A percentile compares a stretch with the other conserved stretches of the same genome.
These are phyloP conservation scores for Eimeria maxima DNA, from an alignment of 169 alveolate species.

Conservation along the genomic window DNA sequence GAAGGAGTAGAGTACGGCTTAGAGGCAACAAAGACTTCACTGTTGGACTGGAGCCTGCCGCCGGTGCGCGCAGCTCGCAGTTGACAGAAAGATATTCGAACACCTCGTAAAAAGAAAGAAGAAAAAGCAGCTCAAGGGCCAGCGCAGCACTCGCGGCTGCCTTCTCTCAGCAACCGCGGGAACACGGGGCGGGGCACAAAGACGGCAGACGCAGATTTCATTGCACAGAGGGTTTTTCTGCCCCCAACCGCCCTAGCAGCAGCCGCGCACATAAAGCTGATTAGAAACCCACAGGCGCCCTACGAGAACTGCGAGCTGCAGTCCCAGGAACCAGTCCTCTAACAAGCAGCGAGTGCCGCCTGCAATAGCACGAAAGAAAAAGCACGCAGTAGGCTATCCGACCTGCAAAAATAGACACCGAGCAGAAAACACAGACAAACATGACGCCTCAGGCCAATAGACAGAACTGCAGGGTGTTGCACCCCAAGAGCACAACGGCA, in stretches of 20 bases:
- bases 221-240: conserved; percentile 53
- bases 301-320: neutral
- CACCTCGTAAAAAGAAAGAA: neutral
- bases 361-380: neutral
- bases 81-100: neutral
- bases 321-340: neutral
- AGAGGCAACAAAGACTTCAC: neutral
- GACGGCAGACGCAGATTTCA: conserved; percentile 60
- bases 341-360: neutral
- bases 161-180: conserved; percentile 72
- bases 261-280: conserved; percentile 40
- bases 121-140: conserved; percentile 34
- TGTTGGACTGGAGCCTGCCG: conserved; percentile 33
- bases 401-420: neutral
- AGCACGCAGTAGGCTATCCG: neutral
- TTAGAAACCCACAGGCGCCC: neutral
- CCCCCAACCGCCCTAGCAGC: conserved; percentile 68
- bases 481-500: neutral
- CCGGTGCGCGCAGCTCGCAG: conserved; percentile 40
- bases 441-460: neutral
- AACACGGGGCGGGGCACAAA: conserved; percentile 38
- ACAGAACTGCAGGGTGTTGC: neutral
- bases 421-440: neutral
- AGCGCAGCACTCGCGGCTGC: conserved; percentile 74
- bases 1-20: conserved; percentile 17